Conservation (phyloP, 1,284 basidiomycete genomes). For the Sporisorium graminicola region DNA sequence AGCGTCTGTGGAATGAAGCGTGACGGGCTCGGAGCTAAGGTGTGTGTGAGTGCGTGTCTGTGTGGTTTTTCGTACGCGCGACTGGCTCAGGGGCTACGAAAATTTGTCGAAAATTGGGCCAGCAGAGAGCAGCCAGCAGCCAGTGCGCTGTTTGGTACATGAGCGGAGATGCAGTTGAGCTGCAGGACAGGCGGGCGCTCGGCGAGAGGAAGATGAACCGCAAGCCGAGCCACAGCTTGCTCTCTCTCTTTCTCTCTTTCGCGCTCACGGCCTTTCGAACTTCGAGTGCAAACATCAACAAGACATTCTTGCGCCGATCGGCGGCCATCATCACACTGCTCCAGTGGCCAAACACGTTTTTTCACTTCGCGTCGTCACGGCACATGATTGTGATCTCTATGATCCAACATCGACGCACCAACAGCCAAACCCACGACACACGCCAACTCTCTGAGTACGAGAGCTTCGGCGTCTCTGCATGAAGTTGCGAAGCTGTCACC, state of each 20-base stretch:
- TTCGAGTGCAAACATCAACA: background rate
- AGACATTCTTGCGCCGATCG: background rate
- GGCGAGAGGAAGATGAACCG: background rate
- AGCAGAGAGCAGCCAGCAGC: background rate
- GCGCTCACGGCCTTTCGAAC: too few species aligned
- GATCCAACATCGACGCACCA: background rate
- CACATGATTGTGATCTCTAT: slow-evolving; percentile 12
- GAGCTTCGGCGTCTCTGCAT: slow-evolving; percentile 2
- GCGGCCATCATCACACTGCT: slow-evolving; percentile 1
- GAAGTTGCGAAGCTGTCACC: too few species aligned
- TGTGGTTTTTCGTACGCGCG: background rate
- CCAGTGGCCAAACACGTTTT: background rate
- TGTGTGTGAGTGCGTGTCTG: too few species aligned
- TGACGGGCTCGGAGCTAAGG: too few species aligned
- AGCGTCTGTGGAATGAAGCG: too few species aligned
- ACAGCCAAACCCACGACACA: background rate
- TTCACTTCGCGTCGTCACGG: slow-evolving; percentile 2
- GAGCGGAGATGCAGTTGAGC: background rate
- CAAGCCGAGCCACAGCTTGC: background rate
- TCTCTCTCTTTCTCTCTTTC: too few species aligned
- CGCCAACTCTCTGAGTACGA: background rate
- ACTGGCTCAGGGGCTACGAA: slow-evolving; percentile 8
- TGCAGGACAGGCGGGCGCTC: background rate
- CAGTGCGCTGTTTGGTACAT: background rate
- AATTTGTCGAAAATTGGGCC: background rate